Evolutionary conservation across 257 asterid genomes (phyloP), one percentile per base, ranked within the genome.

Genomic region (Solanum gracilifrons): DNA sequence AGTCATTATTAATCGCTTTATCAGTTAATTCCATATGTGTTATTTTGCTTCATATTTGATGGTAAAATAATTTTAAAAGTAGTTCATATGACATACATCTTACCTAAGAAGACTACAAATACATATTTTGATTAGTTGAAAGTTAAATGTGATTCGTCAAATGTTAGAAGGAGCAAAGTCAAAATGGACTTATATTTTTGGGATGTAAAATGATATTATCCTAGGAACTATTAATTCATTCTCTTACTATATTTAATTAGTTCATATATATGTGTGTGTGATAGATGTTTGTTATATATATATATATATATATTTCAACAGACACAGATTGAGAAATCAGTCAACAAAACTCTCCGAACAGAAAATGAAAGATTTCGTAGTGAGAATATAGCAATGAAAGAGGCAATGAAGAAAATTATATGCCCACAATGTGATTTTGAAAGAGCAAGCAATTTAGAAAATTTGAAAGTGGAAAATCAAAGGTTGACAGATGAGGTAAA

Each of bases 371-470:
- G 88, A 72, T 72, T 93, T 32, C 92, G 75, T 43, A 82, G 87
- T 43, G 95, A 93, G 91, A 93, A 94, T 87, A 88, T 91, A 23
- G 92, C 94, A 27, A 88, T 93, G 89, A 92, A 86, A 85, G 93
- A 92, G 77, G 91, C 93, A 9, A 73, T 94, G 86, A 87, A 85
- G 83, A 93, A 84, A 88, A 62, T 88, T 25, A 7, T 87, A 0
- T 94, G 95, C 89, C 91, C 88, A 1, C 37, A 86, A 5, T 95
- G 97, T 75, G 89, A 86, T 32, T 79, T 77, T 89, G 95, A 90
- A 68, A 90, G 92, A 80, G 71, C 18, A 58, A 86, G 41, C 29
- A 86, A 39, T 64, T 31, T 93, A 36, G 92, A 92, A 87, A 87
- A 85, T 25, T 35, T 94, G 87, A 90, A 83, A 86, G 83, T 84